phyloP scores from a whole-genome alignment of 768 basidiomycete species.

The Mycena crocata region DNA sequence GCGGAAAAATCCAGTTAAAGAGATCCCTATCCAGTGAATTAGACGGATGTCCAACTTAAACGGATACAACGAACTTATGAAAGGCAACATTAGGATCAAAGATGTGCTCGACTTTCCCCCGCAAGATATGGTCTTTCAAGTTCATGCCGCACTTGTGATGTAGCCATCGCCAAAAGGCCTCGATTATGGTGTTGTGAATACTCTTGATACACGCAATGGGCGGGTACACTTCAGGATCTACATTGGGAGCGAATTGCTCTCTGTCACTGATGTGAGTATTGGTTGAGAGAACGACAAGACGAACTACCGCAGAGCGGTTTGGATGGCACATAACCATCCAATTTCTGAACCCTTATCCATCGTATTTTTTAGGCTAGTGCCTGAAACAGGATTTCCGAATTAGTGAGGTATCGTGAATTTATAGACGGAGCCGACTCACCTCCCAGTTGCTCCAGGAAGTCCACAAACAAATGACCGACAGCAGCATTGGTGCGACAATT shows the following conservation, averaged over 20 bases:
- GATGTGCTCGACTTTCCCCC: conserved; percentile 35
- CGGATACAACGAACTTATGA: conserved; percentile 30
- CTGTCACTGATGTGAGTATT: conserved; percentile 21
- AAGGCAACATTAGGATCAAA: conserved; percentile 30
- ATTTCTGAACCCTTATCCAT: conserved; percentile 45
- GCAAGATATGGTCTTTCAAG: conserved; percentile 35
- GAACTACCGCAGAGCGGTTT: conserved; percentile 34
- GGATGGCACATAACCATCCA: conserved; percentile 4
- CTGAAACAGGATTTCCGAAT: no score
- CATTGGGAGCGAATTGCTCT: conserved; percentile 34
- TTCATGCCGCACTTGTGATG: conserved; percentile 31
- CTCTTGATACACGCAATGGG: conserved; percentile 34
- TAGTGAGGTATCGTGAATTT: no score
- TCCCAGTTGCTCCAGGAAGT: conserved; percentile 40
- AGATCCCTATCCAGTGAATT: conserved; percentile 32
- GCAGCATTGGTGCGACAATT: conserved; percentile 35
- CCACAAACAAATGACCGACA: conserved; percentile 47
- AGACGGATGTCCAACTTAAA: background rate
- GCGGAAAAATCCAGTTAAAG: conserved; percentile 49
- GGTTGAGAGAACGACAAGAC: conserved; percentile 1
- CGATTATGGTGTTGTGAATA: conserved; percentile 43
- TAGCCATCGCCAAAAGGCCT: conserved; percentile 45
- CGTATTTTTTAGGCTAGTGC: conserved; percentile 40
- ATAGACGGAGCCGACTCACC: conserved; percentile 44
- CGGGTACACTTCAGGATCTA: conserved; percentile 35